Conservation (phyloP, 805 yeast genomes). For the Saturnispora besseyi region DNA sequence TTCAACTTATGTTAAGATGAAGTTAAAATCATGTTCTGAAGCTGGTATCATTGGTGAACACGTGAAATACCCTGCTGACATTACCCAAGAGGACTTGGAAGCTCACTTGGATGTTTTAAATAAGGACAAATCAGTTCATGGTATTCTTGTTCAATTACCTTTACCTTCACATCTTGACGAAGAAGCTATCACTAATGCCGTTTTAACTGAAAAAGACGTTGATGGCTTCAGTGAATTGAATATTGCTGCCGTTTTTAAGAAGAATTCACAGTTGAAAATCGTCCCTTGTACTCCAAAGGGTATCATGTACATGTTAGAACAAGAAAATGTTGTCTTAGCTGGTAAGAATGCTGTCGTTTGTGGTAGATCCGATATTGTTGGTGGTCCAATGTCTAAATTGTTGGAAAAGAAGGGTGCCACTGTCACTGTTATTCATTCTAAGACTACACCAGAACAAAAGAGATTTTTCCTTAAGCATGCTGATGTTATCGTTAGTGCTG, state of each 20-base stretch:
- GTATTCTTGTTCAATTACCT: slow-evolving; percentile 85
- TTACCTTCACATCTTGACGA: slow-evolving; percentile 76
- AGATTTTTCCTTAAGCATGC: slow-evolving; percentile 49
- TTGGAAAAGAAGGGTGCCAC: slow-evolving; percentile 76
- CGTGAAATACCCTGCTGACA: slow-evolving; percentile 53
- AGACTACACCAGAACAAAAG: slow-evolving; percentile 50
- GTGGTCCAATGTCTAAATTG: slow-evolving; percentile 83
- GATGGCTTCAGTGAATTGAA: slow-evolving; percentile 90
- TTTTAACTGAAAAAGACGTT: slow-evolving; percentile 78
- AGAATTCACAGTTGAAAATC: slow-evolving; percentile 74
- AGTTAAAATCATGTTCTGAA: slow-evolving; percentile 79
- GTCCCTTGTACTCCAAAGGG: slow-evolving; percentile 97
- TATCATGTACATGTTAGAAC: slow-evolving; percentile 67
- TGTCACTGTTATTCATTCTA: slow-evolving; percentile 79
- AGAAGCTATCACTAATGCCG: slow-evolving; percentile 69
- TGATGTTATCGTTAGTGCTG: slow-evolving; percentile 86
- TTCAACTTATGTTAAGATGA: slow-evolving; percentile 83
- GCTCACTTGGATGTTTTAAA: slow-evolving; percentile 55
- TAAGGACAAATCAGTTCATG: slow-evolving; percentile 70
- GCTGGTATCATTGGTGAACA: slow-evolving; percentile 67
- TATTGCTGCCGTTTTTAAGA: slow-evolving; percentile 83
- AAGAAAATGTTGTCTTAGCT: slow-evolving; percentile 54
- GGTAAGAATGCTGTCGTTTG: slow-evolving; percentile 86
- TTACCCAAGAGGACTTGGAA: slow-evolving; percentile 52
- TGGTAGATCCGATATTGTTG: slow-evolving; percentile 95